Evolutionary conservation across 306 rosid species (phyloP).

Genomic region (Comarum palustre): DNA sequence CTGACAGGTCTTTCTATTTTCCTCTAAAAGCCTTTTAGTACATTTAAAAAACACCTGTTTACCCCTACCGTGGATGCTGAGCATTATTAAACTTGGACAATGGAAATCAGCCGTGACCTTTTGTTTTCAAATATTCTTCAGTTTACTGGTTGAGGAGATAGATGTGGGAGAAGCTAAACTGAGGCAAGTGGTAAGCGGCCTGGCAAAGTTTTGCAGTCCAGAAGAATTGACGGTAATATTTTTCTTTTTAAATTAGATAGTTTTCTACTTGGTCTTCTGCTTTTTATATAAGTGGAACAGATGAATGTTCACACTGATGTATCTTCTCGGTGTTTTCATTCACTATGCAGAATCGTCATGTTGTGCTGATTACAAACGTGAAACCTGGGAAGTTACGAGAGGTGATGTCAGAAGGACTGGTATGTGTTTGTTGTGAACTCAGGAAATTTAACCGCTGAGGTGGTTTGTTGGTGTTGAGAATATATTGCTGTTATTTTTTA

Average conservation of each 20-base stretch:
- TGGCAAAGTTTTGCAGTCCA: constrained; percentile 79
- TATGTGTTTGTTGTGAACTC: constrained; percentile 28
- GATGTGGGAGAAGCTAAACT: constrained; percentile 80
- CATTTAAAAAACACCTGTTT: neutral
- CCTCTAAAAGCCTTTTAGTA: neutral
- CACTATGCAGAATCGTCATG: constrained; percentile 60
- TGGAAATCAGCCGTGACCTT: constrained; percentile 5
- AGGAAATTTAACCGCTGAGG: neutral
- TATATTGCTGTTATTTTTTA: neutral
- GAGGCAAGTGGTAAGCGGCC: constrained; percentile 93
- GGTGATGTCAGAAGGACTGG: constrained; percentile 95
- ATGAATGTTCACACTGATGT: neutral
- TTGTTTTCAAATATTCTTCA: constrained; percentile 26
- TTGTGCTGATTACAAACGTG: constrained; percentile 86
- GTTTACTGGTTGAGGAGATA: constrained; percentile 95
- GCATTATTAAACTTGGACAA: neutral
- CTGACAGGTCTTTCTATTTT: constrained; percentile 64
- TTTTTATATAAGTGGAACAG: neutral
- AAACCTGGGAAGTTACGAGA: constrained; percentile 97
- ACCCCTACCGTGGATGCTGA: constrained; percentile 8
- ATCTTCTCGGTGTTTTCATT: constrained; percentile 22
- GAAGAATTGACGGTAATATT: constrained; percentile 71
- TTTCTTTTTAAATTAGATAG: constrained; percentile 6
- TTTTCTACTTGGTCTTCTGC: constrained; percentile 12
- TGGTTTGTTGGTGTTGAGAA: constrained; percentile 4